Evolutionary conservation across 2,329 filamentous ascomycete species (phyloP).

Genomic region (Lojkania enalia): DNA sequence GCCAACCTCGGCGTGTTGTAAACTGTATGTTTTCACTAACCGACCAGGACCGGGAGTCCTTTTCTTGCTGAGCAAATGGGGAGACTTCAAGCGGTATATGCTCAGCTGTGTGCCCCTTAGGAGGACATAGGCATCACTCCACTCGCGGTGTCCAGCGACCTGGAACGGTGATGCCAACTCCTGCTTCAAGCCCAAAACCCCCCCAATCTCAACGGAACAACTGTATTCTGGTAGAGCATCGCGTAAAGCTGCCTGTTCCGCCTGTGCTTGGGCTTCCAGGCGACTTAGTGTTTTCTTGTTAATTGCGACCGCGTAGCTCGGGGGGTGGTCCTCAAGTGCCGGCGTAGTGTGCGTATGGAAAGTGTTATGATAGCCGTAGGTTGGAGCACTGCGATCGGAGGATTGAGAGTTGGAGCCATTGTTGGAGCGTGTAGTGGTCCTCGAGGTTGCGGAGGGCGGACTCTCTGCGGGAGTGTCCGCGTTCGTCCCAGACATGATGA

Average conservation of each 20-base stretch:
- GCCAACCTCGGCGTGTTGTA: slow-evolving; percentile 75
- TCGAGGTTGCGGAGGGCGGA: background rate
- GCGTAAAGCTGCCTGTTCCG: slow-evolving; percentile 20
- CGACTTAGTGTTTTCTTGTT: slow-evolving; percentile 22
- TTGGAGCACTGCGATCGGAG: slow-evolving; percentile 24
- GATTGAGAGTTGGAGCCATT: slow-evolving; percentile 20
- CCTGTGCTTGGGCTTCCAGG: slow-evolving; percentile 26
- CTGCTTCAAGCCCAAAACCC: slow-evolving; percentile 59
- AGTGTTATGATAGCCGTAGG: slow-evolving; percentile 49
- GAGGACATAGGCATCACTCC: slow-evolving; percentile 65
- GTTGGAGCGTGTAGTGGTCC: slow-evolving; percentile 2
- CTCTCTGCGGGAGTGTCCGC: slow-evolving; percentile 1
- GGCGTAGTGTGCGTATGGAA: slow-evolving; percentile 45
- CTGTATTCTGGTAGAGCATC: slow-evolving; percentile 39
- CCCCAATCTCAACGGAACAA: slow-evolving; percentile 40
- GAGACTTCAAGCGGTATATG: slow-evolving; percentile 65
- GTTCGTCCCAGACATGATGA: background rate
- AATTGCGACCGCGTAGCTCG: slow-evolving; percentile 36
- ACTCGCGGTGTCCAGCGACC: slow-evolving; percentile 64
- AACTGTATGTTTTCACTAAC: slow-evolving; percentile 68
- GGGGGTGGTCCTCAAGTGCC: slow-evolving; percentile 28
- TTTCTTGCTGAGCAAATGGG: slow-evolving; percentile 49
- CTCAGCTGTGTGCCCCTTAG: slow-evolving; percentile 70
- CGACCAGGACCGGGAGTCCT: slow-evolving; percentile 58
- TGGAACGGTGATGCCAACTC: slow-evolving; percentile 69